These are phyloP conservation scores for Thalia dealbata DNA, from an alignment of 176 grass and related monocot species.

Conservation along the genomic window DNA sequence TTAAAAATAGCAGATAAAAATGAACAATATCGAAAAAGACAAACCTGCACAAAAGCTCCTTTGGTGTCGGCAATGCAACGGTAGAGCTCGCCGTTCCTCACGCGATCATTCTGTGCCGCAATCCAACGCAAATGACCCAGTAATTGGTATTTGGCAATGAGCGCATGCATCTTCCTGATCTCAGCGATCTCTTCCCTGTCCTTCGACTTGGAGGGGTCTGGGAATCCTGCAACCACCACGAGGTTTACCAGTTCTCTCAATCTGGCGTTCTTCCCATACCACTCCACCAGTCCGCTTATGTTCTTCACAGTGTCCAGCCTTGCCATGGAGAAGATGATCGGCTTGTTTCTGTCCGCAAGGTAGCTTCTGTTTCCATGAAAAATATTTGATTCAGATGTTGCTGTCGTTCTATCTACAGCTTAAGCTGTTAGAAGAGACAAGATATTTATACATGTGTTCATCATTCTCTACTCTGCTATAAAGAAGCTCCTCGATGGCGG, in stretches of 20 bases:
- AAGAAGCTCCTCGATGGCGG: conserved; percentile 77
- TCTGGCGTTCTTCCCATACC: conserved; percentile 72
- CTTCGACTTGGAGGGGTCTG: conserved; percentile 69
- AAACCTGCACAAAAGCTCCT: conserved; percentile 93
- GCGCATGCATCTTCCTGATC: conserved; percentile 85
- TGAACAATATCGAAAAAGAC: neutral
- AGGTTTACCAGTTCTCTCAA: conserved; percentile 80
- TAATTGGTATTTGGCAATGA: conserved; percentile 75
- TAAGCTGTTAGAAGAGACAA: too few relatives aligned
- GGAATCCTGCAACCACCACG: conserved; percentile 61
- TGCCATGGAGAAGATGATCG: conserved; percentile 93
- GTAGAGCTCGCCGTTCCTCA: conserved; percentile 84
- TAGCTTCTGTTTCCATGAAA: conserved; percentile 38
- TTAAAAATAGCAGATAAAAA: too few relatives aligned
- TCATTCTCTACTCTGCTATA: conserved; percentile 60
- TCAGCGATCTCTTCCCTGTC: conserved; percentile 93
- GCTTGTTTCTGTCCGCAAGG: conserved; percentile 62
- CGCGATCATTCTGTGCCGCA: conserved; percentile 67
- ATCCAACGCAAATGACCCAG: conserved; percentile 85
- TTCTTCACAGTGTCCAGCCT: conserved; percentile 97
- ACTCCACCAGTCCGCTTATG: conserved; percentile 83
- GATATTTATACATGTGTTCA: conserved; percentile 52
- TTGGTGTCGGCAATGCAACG: conserved; percentile 74
- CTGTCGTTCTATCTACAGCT: neutral
- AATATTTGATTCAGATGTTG: neutral